A percentile compares a stretch with the other conserved stretches of the same genome.
These are phyloP conservation scores for Lasiodiplodia sp. DNA, from an alignment of 2,329 filamentous ascomycete genomes.

Conservation along the genomic window DNA sequence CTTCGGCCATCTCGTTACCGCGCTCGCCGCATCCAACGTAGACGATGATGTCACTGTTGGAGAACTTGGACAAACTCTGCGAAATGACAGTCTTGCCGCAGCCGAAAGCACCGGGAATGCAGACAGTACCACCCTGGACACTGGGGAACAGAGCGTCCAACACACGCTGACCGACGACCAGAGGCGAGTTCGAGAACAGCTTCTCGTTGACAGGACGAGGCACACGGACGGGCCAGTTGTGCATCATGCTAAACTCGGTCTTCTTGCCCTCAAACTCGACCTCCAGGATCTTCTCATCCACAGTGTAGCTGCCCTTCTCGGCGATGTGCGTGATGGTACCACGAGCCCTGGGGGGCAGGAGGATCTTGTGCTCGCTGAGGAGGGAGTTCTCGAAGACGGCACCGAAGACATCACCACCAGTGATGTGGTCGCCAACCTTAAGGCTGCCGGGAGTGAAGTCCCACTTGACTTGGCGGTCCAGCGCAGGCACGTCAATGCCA, in stretches of 20 bases:
- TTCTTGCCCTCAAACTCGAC: conserved; percentile 97
- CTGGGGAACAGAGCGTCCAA: conserved; percentile 94
- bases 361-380: conserved; percentile 89
- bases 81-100: conserved; percentile 99
- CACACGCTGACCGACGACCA: conserved; percentile 96
- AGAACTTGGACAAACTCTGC: conserved; percentile 99
- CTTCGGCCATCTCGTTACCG: conserved; percentile 99
- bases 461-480: conserved; percentile 94
- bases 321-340: conserved; percentile 93
- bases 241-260: conserved; percentile 97
- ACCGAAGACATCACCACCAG: conserved; percentile 95
- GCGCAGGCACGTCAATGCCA: conserved; percentile 84
- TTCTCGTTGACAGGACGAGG: conserved; percentile 93
- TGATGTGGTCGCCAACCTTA: conserved; percentile 97
- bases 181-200: conserved; percentile 85
- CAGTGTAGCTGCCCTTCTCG: conserved; percentile 89
- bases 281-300: conserved; percentile 92
- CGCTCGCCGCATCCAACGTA: conserved; percentile 94
- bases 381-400: conserved; percentile 96
- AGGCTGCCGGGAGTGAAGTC: conserved; percentile 84
- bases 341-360: conserved; percentile 86
- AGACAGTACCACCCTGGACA: conserved; percentile 96
- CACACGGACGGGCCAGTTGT: conserved; percentile 96
- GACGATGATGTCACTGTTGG: conserved; percentile 98
- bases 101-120: conserved; percentile 97